Evolutionary conservation across 2,329 filamentous ascomycete genomes (phyloP), one percentile per base, ranked within the genome.

Genomic region (Colletotrichum sp.): DNA sequence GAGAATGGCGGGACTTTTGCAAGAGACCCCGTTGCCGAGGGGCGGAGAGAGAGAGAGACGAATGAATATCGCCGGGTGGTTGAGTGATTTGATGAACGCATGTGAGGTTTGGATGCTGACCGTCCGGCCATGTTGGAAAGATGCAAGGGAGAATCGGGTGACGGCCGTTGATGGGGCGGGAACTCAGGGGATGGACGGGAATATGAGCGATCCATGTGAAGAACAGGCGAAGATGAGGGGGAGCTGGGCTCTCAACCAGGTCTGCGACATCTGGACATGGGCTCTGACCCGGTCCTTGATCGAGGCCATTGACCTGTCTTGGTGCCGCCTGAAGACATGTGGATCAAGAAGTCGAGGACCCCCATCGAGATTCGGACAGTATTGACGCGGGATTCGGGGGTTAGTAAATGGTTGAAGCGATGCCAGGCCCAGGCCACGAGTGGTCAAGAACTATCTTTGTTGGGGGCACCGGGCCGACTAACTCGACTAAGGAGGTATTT

Each of bases 141-240:
- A 73, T n/a, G 66, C 59, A 64, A 75, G 68, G 72, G 72, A 75
- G 68, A 71, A 71, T 66, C 60, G 52, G 30, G 39, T 63, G 66
- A 73, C 65, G 34, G 39, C 18, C 39, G 55, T 63, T 30, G 39
- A 32, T 26, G 36, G n/a, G 57, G 55, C 55, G 13, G 71, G 52
- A 34, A 26, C 55, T 34, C 63, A 28, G 63, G 71, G 30, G 32
- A 57, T 68, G 30, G 34, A 21, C 21, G 34, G 39, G 18, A 63
- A 34, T 39, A 18, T 59, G 21, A 16, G 39, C 13, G 63, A 49
- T 44, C 24, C 44, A 57, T 68, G 65, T 32, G 44, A 68, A 68
- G 39, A 55, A 21, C 44, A 36, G 65, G 39, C 21, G 32, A 66
- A 66, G 63, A 30, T 66, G 63, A 66, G 21, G 63, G 44, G 63